Conservation (phyloP, 1,284 basidiomycete genomes). For the Cutaneotrichosporon spelunceum region DNA sequence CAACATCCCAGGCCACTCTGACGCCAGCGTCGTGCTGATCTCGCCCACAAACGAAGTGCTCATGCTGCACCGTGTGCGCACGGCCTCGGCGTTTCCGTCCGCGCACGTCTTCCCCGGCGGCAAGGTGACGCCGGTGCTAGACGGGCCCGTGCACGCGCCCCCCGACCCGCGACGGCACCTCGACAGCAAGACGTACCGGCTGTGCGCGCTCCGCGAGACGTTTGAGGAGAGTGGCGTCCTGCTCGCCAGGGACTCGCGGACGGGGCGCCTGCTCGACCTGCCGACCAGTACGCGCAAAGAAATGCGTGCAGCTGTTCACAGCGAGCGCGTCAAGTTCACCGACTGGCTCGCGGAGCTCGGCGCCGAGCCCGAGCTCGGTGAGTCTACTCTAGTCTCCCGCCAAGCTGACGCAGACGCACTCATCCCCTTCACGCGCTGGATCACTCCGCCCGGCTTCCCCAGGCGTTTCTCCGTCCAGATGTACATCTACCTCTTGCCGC, state of each 20-base stretch:
- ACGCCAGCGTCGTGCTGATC: conserved; percentile 18
- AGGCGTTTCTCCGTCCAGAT: conserved; percentile 24
- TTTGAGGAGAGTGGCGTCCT: conserved; percentile 27
- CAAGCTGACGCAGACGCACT: conserved; percentile 15
- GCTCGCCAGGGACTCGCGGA: conserved; percentile 8
- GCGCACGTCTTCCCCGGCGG: conserved; percentile 24
- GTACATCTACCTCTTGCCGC: conserved; percentile 24
- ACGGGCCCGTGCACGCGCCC: conserved; percentile 9
- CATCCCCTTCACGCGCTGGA: conserved; percentile 25
- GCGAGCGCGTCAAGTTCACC: conserved; percentile 18
- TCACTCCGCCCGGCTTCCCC: conserved; percentile 16
- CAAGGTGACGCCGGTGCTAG: conserved; percentile 16
- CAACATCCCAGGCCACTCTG: neutral
- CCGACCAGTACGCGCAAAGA: neutral
- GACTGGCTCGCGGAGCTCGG: conserved; percentile 19
- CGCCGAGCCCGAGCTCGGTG: conserved; percentile 14
- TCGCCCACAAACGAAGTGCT: conserved; percentile 21
- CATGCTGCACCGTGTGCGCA: conserved; percentile 20
- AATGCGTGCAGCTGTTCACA: conserved; percentile 14
- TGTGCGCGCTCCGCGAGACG: conserved; percentile 22
- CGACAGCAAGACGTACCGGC: conserved; percentile 17
- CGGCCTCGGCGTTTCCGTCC: conserved; percentile 17
- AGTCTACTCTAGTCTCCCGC: conserved; percentile 2
- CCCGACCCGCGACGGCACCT: conserved; percentile 10
- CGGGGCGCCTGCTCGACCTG: conserved; percentile 11